Evolutionary conservation across 177 flowering plant genomes (phyloP).

Genomic region (Vitis hybrid): DNA sequence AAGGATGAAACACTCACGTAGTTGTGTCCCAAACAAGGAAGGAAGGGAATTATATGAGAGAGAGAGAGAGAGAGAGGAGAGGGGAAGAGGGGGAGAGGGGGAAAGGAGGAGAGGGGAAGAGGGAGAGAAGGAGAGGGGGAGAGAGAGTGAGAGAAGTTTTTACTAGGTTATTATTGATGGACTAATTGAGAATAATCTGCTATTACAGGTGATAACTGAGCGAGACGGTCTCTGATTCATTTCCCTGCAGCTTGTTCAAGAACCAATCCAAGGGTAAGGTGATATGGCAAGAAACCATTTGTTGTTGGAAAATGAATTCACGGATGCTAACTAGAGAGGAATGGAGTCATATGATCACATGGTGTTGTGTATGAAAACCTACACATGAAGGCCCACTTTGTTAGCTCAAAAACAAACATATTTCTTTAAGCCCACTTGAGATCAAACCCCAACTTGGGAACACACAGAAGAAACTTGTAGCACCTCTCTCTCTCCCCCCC

Average conservation of each 20-base stretch:
- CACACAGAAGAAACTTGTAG: conserved; percentile 18
- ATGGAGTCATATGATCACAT: conserved; percentile 38
- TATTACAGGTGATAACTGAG: no score
- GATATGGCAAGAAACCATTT: background rate
- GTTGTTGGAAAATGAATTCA: conserved; percentile 7
- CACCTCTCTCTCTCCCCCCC: conserved; percentile 30
- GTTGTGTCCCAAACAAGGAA: conserved; percentile 27
- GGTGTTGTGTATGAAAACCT: conserved; percentile 38
- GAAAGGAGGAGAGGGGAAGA: no score
- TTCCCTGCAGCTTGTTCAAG: no score
- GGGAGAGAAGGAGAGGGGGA: no score
- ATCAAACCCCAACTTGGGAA: conserved; percentile 38
- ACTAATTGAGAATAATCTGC: no score
- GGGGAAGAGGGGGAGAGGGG: no score
- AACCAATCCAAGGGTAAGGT: background rate
- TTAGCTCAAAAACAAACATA: conserved; percentile 37
- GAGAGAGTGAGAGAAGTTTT: no score
- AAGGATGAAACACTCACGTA: conserved; percentile 20
- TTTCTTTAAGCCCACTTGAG: conserved; percentile 34
- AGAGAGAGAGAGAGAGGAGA: background rate
- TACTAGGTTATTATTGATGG: no score
- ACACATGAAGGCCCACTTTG: conserved; percentile 48
- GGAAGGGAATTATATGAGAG: conserved; percentile 9
- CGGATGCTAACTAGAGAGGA: conserved; percentile 5
- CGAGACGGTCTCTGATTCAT: no score